These are phyloP conservation scores for Populus hybrid DNA, from an alignment of 441 rosid species.

Conservation along the genomic window DNA sequence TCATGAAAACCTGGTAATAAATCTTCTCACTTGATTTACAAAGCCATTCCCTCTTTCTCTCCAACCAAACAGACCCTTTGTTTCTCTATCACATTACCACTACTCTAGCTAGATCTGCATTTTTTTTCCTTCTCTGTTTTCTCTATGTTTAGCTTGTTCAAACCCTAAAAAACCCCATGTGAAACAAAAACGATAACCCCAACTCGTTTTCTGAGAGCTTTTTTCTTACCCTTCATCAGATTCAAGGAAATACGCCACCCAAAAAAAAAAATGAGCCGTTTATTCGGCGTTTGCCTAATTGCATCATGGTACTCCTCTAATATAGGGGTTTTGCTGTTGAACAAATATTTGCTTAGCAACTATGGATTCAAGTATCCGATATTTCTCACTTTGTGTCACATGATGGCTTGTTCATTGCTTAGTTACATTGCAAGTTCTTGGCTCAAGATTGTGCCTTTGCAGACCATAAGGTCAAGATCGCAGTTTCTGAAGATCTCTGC, in stretches of 20 bases:
- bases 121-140: not conserved
- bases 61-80: not conserved
- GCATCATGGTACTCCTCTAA: slow-evolving; percentile 63
- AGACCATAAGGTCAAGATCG: slow-evolving; percentile 37
- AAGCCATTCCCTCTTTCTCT: not conserved
- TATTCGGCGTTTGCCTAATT: slow-evolving; percentile 46
- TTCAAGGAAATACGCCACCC: not conserved
- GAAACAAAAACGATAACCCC: not conserved
- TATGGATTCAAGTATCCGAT: slow-evolving; percentile 73
- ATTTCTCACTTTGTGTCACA: slow-evolving; percentile 69
- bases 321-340: slow-evolving; percentile 66
- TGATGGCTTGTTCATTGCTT: slow-evolving; percentile 58
- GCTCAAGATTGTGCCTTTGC: slow-evolving; percentile 53
- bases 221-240: not conserved
- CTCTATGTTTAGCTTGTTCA: not conserved
- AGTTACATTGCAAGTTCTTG: slow-evolving; percentile 52
- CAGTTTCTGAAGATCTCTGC: slow-evolving; percentile 61
- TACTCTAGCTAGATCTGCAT: not conserved
- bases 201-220: not conserved
- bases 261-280: slow-evolving; percentile 22
- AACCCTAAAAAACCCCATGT: slow-evolving; percentile 1
- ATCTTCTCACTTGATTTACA: not conserved
- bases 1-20: not conserved
- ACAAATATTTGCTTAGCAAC: slow-evolving; percentile 62
- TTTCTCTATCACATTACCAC: not conserved